Conservation (phyloP, 768 basidiomycete species). For the Leccinum longicurvipes region DNA sequence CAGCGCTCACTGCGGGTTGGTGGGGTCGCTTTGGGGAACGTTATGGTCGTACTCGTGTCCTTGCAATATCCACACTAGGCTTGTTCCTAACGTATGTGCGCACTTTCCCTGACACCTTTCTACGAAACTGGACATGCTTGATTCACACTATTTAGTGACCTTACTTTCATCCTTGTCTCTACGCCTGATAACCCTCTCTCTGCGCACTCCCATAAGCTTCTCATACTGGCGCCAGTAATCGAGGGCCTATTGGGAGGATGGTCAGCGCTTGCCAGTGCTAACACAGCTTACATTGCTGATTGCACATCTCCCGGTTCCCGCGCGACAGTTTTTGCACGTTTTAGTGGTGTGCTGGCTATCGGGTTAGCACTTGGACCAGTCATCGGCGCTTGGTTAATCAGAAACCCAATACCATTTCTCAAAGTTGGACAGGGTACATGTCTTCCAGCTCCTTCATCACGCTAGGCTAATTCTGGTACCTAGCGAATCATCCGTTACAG, state of each 20-base stretch:
- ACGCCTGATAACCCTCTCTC: constrained; percentile 55
- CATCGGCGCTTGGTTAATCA: constrained; percentile 54
- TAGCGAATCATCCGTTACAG: constrained; percentile 33
- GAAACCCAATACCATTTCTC: constrained; percentile 37
- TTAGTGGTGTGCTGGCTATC: constrained; percentile 72
- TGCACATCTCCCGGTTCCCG: constrained; percentile 84
- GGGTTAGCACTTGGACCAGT: constrained; percentile 80
- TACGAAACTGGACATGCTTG: neutral
- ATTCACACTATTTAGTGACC: constrained; percentile 50
- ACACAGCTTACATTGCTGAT: constrained; percentile 66
- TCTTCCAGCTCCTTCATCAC: neutral
- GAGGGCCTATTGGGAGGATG: constrained; percentile 84
- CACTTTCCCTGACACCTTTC: constrained; percentile 17
- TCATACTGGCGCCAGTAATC: constrained; percentile 72
- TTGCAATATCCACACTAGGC: constrained; percentile 64
- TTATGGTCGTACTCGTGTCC: constrained; percentile 71
- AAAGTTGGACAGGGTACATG: constrained; percentile 24
- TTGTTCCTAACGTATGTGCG: constrained; percentile 66
- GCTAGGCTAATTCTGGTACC: constrained; percentile 6
- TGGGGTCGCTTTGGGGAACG: constrained; percentile 83
- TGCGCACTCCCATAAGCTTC: constrained; percentile 66
- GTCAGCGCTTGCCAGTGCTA: constrained; percentile 61
- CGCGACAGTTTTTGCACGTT: constrained; percentile 61
- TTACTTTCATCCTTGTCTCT: constrained; percentile 77
- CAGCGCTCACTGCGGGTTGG: constrained; percentile 79